phyloP scores from a whole-genome alignment of 2,329 filamentous ascomycete species.

The Sporothrix schenckii region DNA sequence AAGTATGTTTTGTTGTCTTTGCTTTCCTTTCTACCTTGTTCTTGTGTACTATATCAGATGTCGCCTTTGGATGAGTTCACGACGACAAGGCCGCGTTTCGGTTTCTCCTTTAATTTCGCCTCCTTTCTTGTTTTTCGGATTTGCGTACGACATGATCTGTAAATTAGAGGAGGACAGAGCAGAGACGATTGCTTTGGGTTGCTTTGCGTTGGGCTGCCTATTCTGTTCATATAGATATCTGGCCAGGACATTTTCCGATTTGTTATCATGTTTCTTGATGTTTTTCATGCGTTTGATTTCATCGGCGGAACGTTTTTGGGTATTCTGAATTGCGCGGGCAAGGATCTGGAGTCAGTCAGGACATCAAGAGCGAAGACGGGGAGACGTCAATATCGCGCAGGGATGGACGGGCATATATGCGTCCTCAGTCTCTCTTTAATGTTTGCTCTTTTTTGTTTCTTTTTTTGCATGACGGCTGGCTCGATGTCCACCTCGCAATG shows the following conservation, averaged over 20 bases:
- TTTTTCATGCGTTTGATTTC: constrained; percentile 16
- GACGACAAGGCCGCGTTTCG: constrained; percentile 26
- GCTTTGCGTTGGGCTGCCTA: neutral
- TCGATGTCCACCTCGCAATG: constrained; percentile 18
- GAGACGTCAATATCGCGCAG: constrained; percentile 5
- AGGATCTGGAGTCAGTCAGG: constrained; percentile 32
- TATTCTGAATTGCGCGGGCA: constrained; percentile 31
- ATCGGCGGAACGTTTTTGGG: constrained; percentile 27
- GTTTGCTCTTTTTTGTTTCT: constrained; percentile 6
- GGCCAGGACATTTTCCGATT: constrained; percentile 12
- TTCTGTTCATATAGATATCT: constrained; percentile 10
- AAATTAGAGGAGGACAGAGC: constrained; percentile 18
- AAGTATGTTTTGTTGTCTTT: neutral
- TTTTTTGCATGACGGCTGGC: constrained; percentile 24
- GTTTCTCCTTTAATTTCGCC: neutral
- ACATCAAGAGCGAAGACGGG: constrained; percentile 3
- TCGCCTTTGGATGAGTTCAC: constrained; percentile 32
- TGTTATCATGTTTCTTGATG: neutral
- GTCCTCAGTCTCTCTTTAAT: constrained; percentile 21
- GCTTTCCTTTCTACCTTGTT: constrained; percentile 21
- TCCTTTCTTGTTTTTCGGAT: constrained; percentile 19
- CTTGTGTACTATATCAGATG: constrained; percentile 30
- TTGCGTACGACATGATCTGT: constrained; percentile 14
- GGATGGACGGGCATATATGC: constrained; percentile 2
- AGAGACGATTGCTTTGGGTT: neutral